These are phyloP conservation scores for Ophiosphaerella korrae DNA, from an alignment of 2,329 filamentous ascomycete species.

Conservation along the genomic window DNA sequence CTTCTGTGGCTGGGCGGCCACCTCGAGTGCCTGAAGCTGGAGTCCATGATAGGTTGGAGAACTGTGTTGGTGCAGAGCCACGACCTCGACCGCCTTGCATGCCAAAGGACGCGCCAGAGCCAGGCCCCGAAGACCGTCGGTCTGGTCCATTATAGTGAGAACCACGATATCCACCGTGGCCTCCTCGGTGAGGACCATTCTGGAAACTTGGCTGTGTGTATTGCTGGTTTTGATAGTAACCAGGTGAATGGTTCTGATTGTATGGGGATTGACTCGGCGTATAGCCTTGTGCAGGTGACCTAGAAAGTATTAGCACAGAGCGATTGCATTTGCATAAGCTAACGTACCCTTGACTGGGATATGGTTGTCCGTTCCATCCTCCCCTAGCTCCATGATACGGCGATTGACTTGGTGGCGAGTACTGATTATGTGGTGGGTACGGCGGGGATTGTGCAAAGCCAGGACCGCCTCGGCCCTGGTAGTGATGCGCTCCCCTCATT, in stretches of 20 bases:
- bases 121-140: conserved; percentile 53
- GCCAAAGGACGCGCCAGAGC: conserved; percentile 47
- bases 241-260: conserved; percentile 43
- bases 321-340: background rate
- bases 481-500: conserved; percentile 45
- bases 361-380: conserved; percentile 55
- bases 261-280: conserved; percentile 63
- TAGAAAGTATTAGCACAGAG: conserved; percentile 34
- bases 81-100: conserved; percentile 58
- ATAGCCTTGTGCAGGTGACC: conserved; percentile 60
- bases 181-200: conserved; percentile 57
- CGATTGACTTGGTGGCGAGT: conserved; percentile 66
- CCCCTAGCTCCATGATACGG: conserved; percentile 63
- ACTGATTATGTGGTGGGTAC: conserved; percentile 62
- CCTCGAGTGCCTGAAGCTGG: conserved; percentile 61
- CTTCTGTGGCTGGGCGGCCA: conserved; percentile 52
- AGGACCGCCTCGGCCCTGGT: conserved; percentile 45
- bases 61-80: conserved; percentile 55
- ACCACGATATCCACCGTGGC: conserved; percentile 62
- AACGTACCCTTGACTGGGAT: conserved; percentile 57
- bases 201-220: conserved; percentile 63
- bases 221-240: conserved; percentile 58
- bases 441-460: conserved; percentile 65
- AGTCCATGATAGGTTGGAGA: conserved; percentile 75
- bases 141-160: conserved; percentile 53